phyloP scores from a whole-genome alignment of 164 flowering plant species.

The Euptelea pleiosperma region DNA sequence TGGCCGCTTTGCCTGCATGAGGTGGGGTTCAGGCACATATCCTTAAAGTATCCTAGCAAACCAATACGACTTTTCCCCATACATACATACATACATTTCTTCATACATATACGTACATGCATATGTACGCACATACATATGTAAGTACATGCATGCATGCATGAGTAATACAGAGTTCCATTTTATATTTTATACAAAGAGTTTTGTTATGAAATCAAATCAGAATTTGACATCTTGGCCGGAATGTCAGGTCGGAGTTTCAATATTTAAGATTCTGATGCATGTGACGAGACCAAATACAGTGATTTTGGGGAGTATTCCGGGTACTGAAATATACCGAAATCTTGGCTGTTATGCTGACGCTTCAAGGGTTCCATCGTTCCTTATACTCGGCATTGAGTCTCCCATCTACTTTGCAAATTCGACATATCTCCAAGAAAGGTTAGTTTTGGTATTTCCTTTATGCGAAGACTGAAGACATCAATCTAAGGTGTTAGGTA shows the following conservation, averaged over 20 bases:
- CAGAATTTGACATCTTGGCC: constrained; percentile 6
- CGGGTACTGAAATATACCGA: constrained; percentile 71
- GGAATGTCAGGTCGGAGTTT: constrained; percentile 71
- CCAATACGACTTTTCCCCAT: no score
- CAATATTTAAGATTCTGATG: constrained; percentile 78
- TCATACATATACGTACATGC: no score
- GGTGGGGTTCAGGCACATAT: no score
- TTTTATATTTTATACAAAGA: no score
- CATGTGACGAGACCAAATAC: constrained; percentile 92
- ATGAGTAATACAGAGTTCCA: no score
- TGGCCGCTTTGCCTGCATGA: no score
- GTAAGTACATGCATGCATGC: no score
- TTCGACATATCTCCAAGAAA: constrained; percentile 83
- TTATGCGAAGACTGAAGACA: no score
- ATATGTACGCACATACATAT: no score
- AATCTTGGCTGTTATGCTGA: constrained; percentile 52
- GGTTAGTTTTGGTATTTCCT: constrained; percentile 35
- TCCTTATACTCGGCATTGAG: constrained; percentile 74
- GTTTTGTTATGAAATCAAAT: background rate
- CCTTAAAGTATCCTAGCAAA: no score
- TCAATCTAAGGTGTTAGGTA: no score
- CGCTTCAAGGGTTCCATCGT: constrained; percentile 59
- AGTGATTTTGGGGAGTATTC: constrained; percentile 58
- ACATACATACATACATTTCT: no score
- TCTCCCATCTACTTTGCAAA: constrained; percentile 94